Evolutionary conservation across 768 basidiomycete species (phyloP).

Genomic region (Phanerochaete carnosa): DNA sequence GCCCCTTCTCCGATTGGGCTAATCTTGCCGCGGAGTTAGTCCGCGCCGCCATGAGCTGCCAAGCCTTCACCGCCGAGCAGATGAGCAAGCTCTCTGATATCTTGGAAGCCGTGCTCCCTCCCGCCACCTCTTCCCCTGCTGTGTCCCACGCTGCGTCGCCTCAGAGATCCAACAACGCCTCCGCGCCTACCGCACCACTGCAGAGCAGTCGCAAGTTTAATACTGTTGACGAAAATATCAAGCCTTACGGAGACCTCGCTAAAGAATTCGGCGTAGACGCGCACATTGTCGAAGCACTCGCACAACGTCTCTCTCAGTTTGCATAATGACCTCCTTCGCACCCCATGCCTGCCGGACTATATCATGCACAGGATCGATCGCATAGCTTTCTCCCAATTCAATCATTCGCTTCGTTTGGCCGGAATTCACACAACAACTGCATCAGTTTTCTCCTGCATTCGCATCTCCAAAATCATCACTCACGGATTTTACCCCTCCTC

Average conservation of each 20-base stretch:
- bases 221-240: neutral
- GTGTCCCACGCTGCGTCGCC: neutral
- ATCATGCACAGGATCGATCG: neutral
- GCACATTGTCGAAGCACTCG: conserved; percentile 62
- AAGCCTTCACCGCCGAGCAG: conserved; percentile 66
- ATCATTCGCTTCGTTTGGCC: neutral
- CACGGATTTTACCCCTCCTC: neutral
- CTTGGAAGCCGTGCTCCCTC: conserved; percentile 29
- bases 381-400: neutral
- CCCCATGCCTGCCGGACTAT: neutral
- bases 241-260: conserved; percentile 53
- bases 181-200: neutral
- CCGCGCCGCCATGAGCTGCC: conserved; percentile 49
- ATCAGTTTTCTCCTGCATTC: neutral
- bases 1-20: conserved; percentile 30
- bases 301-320: conserved; percentile 47
- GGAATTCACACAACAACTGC: neutral
- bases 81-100: conserved; percentile 44
- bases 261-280: conserved; percentile 74
- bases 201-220: conserved; percentile 9
- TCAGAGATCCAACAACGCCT: neutral
- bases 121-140: conserved; percentile 19
- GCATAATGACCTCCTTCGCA: conserved; percentile 1
- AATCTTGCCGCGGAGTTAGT: conserved; percentile 45
- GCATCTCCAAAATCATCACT: neutral